Base-by-base conservation (phyloP, 768 basidiomycete species). In the Naganishia randhawae region DNA sequence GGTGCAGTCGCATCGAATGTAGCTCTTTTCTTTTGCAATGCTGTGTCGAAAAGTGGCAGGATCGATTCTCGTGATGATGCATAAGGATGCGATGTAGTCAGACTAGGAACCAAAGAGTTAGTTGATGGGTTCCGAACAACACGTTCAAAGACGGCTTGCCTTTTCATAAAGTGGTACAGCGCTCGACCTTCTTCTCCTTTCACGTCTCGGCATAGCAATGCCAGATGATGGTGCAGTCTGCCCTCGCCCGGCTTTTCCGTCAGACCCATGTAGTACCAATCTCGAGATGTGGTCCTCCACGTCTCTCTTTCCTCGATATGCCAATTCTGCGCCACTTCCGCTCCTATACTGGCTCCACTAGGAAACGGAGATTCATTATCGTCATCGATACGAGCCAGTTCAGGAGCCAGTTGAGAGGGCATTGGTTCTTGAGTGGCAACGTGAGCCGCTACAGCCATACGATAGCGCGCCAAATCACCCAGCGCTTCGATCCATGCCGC, bases 401-500 rank as follows among this genome's bases (percentile, higher is more conserved):
- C 64, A 7, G 68, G 42, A 7, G 27, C 27, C 17, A 37, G 37
- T 45, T 55, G 37, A 63, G 55, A 17, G 53, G 42, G 9, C 61
- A 66, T 50, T 35, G 35, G 29, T 52, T 70, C 69, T 17, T 35
- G 52, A n/a, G 67, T 62, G n/a, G 90, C 84, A 84, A 92, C 87
- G 35, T 80, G 80, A 3, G 87, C 88, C n/a, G 91, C 90, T n/a
- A 97, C 90, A 0, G 89, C 88, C 90, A 96, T 95, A 61, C 90
- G 86, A 78, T 97, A 98, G 39, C 94, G 84, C 0, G 96, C 92
- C 33, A 99, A 84, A 80, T 99, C 96, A 27, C 96, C 96, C 17
- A 99, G 86, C 3, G 94, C 92, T 78, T 99, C 96, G 62, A 98
- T 85, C 96, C 96, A 99, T 19, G 88, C 87, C 1, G 85, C 82